Evolutionary conservation across 2,329 filamentous ascomycete species (phyloP), one percentile per base, ranked within the genome.

Genomic region (Botryotinia globosa): DNA sequence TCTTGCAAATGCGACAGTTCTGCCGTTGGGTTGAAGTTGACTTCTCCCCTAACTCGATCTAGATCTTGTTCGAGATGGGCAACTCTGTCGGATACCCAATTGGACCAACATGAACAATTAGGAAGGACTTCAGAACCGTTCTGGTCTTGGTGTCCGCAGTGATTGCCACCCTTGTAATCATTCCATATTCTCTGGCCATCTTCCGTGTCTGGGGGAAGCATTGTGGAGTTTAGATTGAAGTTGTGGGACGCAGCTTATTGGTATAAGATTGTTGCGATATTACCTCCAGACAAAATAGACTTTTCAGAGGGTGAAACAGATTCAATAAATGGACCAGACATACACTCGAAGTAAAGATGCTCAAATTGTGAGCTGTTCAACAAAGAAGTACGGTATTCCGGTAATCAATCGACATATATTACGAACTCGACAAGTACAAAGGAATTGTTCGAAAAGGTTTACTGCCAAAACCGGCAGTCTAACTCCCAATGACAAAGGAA

Each of bases 101-200:
- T 56, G 34, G 65, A 67, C 65, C 65, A 67, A 42, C 65, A 67
- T 29, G 16, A 25, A 29, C 65, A 67, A 39, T 42, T 42, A 16
- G 65, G 65, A 42, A 25, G 65, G 25, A 9, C 12, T 22, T 67
- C 65, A 34, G 65, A 48, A 42, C 39, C 5, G 16, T 16, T 8
- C 1, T 56, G 25, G 25, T 67, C 20, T 56, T 56, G 48, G 12
- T 67, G 65, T 56, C 1, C 16, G 42, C 65, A 67, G n/a, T 10
- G 7, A 22, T 32, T 42, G 25, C 48, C 14, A 34, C 16, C 16
- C 25, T 42, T 18, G 20, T 56, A 67, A 32, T 67, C 65, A 22
- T 20, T n/a, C 65, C 65, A 67, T 51, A 67, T 56, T 67, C 65
- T 37, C 20, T 10, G 39, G 48, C 65, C 48, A 5, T 56, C 34